Evolutionary conservation across 2,329 filamentous ascomycete species (phyloP).

Genomic region (Sordariomycetes sp.): DNA sequence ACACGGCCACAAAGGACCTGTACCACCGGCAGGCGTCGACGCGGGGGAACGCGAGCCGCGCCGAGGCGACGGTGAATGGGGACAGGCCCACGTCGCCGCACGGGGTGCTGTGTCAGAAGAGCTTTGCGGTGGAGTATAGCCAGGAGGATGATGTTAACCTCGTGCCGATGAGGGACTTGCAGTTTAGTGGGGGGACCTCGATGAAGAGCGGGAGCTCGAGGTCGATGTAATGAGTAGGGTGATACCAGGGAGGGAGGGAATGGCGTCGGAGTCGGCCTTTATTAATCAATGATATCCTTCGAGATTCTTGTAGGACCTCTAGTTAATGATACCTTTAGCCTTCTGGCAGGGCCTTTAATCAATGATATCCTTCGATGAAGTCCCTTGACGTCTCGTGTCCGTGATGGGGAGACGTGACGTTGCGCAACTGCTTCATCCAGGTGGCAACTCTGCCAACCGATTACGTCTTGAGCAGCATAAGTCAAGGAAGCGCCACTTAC

Average conservation of each 20-base stretch:
- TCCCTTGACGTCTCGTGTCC: neutral
- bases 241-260: neutral
- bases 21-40: neutral
- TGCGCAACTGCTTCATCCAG: too few relatives aligned
- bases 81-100: neutral
- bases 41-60: neutral
- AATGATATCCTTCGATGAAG: neutral
- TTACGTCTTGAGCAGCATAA: too few relatives aligned
- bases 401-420: too few relatives aligned
- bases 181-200: neutral
- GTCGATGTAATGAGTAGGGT: neutral
- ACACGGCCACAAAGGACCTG: slow-evolving; percentile 9
- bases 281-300: neutral
- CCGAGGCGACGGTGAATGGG: neutral
- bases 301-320: neutral
- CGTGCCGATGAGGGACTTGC: neutral
- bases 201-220: neutral
- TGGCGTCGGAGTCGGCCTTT: neutral
- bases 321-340: too few relatives aligned
- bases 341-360: too few relatives aligned
- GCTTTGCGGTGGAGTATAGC: neutral
- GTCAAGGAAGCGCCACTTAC: too few relatives aligned
- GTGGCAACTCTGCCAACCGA: too few relatives aligned
- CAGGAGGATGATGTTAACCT: neutral
- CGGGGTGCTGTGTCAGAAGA: neutral